Evolutionary conservation across 371 early-diverging fungal genomes (phyloP), one percentile per base, ranked within the genome.

Genomic region (Mortierella sp.): DNA sequence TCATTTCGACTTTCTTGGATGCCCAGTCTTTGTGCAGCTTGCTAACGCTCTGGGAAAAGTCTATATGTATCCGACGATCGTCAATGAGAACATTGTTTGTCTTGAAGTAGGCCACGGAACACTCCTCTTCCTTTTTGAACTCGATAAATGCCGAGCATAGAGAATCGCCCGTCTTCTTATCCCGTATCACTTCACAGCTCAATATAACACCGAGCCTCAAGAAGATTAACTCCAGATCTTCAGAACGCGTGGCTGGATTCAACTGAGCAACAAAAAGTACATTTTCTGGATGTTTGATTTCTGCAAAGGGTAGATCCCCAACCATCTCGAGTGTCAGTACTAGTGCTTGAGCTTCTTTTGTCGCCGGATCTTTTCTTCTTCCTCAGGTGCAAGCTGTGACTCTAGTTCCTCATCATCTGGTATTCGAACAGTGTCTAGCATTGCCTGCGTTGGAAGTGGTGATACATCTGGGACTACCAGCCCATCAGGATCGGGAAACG

Each of bases 251-350:
- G 0, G 94, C 90, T 0, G 97, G 96, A 79, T 99, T 98, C 66
- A 99, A 84, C 74, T 97, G 96, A 70, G 98, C 98, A 6, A 99
- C 96, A 88, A 99, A 99, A 6, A 99, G 72, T 0, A 98, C 93
- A 76, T 98, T 97, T 70, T 99, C 99, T 2, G 99, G 98, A 6
- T 98, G 98, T 70, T 94, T 94, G 42, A 98, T 92, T 70, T 98
- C 97, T 13, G 99, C 98, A 86, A 93, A 96, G 0, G 98, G 98
- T 32, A 98, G 82, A 82, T 99, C 99, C 0, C 99, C 99, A 6
- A 99, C 93, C 97, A 99, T 98, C 83, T 99, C 99, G 53, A 99
- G 85, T 1, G 98, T 97, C 35, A 98, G 81, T 22, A 97, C 96
- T 22, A 93, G 92, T 0, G 97, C 96, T 45, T 90, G 88, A 5